Conservation (phyloP, 1,139 yeast species). For the Kodamaea suecica region DNA sequence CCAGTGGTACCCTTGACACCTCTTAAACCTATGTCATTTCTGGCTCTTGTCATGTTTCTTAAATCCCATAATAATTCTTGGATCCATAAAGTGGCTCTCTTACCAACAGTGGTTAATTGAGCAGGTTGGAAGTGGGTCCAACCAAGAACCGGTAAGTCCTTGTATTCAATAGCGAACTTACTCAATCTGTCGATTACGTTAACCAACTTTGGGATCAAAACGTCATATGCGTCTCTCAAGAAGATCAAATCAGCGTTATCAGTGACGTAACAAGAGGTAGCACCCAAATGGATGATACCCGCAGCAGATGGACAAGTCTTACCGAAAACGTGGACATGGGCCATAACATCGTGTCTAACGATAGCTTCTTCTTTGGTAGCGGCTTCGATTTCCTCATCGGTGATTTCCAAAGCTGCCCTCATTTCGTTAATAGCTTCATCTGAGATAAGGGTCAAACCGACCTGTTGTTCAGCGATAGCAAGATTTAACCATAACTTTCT, state of each 20-base stretch:
- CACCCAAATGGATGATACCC: constrained; percentile 97
- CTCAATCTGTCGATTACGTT: constrained; percentile 90
- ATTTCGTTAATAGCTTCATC: constrained; percentile 91
- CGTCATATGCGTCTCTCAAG: constrained; percentile 90
- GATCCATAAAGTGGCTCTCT: constrained; percentile 96
- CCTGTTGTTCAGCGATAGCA: constrained; percentile 92
- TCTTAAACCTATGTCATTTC: constrained; percentile 93
- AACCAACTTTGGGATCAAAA: constrained; percentile 89
- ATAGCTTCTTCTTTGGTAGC: constrained; percentile 95
- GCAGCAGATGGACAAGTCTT: constrained; percentile 93
- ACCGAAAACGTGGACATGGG: constrained; percentile 96
- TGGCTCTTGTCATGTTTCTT: constrained; percentile 91
- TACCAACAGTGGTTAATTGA: constrained; percentile 97
- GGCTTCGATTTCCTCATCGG: constrained; percentile 87
- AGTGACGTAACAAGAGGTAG: constrained; percentile 96
- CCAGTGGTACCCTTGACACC: constrained; percentile 99
- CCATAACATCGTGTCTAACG: constrained; percentile 99
- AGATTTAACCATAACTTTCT: constrained; percentile 94
- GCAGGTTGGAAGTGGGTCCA: constrained; percentile 99
- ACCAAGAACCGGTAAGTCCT: constrained; percentile 95
- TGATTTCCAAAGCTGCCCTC: constrained; percentile 70
- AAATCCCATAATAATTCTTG: constrained; percentile 98
- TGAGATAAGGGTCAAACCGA: constrained; percentile 78
- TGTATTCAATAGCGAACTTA: constrained; percentile 83
- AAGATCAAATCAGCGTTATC: constrained; percentile 98